These are phyloP conservation scores for Peronospora destructor DNA, from an alignment of 352 stramenopile genomes.

Conservation along the genomic window DNA sequence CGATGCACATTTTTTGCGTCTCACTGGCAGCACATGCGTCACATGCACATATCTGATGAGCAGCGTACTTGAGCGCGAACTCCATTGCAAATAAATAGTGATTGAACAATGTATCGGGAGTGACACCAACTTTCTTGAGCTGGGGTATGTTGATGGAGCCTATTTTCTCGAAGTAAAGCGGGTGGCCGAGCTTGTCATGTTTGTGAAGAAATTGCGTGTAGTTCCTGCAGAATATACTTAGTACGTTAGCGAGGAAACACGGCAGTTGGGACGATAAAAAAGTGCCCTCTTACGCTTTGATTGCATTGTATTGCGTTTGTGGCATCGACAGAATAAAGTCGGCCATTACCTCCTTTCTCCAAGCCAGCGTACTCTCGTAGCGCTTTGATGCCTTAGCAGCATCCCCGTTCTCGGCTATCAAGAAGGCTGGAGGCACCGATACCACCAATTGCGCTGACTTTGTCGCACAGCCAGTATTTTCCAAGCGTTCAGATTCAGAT, in stretches of 20 bases:
- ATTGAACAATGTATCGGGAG: conserved; percentile 61
- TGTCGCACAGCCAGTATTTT: conserved; percentile 10
- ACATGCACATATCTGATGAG: conserved; percentile 48
- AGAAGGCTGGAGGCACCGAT: conserved; percentile 45
- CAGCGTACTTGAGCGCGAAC: conserved; percentile 74
- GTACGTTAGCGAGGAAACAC: background rate
- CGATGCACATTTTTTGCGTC: conserved; percentile 65
- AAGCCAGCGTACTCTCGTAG: conserved; percentile 61
- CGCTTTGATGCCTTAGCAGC: conserved; percentile 46
- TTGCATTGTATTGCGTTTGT: conserved; percentile 54
- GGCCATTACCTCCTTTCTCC: conserved; percentile 66
- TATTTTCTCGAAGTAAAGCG: conserved; percentile 79
- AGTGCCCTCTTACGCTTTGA: conserved; percentile 43
- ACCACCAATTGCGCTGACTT: conserved; percentile 10
- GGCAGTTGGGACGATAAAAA: background rate
- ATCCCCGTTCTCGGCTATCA: conserved; percentile 67
- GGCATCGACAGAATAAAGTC: conserved; percentile 58
- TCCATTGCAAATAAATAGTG: conserved; percentile 84
- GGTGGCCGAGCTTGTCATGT: conserved; percentile 66
- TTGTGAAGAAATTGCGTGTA: conserved; percentile 67
- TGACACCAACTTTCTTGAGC: conserved; percentile 61
- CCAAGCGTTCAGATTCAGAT: conserved; percentile 42
- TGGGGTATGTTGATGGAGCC: conserved; percentile 76
- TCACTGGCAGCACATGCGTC: conserved; percentile 50
- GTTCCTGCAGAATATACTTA: background rate